Percentiles rank a stretch among this genome's conserved stretches.
These are phyloP conservation scores for Pluteus cervinus DNA, from an alignment of 768 basidiomycete genomes.

Conservation along the genomic window DNA sequence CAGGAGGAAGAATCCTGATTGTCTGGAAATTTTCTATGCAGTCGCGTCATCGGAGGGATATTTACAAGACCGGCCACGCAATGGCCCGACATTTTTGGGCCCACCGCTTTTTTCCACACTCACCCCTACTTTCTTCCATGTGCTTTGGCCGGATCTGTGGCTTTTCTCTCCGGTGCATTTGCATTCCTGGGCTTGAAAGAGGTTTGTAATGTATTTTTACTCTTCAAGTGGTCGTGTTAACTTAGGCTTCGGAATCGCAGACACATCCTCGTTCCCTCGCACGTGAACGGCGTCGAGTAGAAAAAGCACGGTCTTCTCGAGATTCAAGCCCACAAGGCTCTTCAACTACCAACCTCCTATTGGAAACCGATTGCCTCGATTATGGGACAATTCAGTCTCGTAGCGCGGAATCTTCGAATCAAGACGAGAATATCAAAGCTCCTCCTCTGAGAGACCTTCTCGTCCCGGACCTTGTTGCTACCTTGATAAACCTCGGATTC, in stretches of 20 bases:
- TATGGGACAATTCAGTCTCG: conserved; percentile 1
- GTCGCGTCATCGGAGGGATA: conserved; percentile 26
- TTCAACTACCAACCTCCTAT: neutral
- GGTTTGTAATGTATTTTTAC: conserved; percentile 13
- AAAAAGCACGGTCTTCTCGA: too few species aligned
- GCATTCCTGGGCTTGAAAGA: conserved; percentile 21
- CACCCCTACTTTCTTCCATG: conserved; percentile 35
- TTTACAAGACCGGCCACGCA: conserved; percentile 21
- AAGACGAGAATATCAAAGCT: conserved; percentile 1
- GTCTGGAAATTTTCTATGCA: conserved; percentile 3
- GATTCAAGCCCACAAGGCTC: too few species aligned
- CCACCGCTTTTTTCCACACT: conserved; percentile 15
- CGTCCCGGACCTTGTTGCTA: too few species aligned
- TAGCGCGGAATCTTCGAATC: neutral
- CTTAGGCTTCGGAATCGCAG: conserved; percentile 3
- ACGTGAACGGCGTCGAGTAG: too few species aligned
- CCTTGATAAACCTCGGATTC: conserved; percentile 1
- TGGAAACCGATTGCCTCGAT: neutral
- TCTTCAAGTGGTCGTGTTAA: neutral
- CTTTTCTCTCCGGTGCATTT: conserved; percentile 15
- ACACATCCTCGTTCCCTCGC: conserved; percentile 6
- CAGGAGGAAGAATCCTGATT: neutral
- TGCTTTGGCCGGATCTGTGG: conserved; percentile 16
- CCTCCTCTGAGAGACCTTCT: too few species aligned
- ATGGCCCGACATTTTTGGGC: conserved; percentile 21